Conservation (phyloP, 2,329 filamentous ascomycete genomes). For the Setomelanomma holmii region DNA sequence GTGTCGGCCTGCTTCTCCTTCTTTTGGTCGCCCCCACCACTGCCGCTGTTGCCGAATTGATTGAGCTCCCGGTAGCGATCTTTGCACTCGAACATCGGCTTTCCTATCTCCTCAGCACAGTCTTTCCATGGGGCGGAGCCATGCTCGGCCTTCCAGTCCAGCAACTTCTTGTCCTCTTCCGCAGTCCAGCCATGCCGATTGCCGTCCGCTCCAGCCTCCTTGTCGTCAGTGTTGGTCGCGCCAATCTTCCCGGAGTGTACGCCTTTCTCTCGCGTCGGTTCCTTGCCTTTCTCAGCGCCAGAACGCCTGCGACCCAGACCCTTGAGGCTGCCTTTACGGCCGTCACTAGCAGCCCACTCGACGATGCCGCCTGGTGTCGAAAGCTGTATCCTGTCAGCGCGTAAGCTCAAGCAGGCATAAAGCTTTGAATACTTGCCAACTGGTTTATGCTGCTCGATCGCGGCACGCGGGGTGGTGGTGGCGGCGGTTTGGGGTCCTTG, state of each 20-base stretch:
- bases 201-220: not conserved
- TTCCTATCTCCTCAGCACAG: slow-evolving; percentile 40
- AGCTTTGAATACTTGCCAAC: slow-evolving; percentile 18
- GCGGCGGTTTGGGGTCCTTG: slow-evolving; percentile 27
- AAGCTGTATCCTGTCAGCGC: slow-evolving; percentile 20
- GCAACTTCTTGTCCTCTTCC: slow-evolving; percentile 52
- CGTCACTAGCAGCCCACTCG: slow-evolving; percentile 45
- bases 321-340: slow-evolving; percentile 36
- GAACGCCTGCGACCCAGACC: slow-evolving; percentile 23
- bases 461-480: slow-evolving; percentile 11
- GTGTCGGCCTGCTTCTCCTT: not conserved
- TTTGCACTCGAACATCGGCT: slow-evolving; percentile 19
- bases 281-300: slow-evolving; percentile 17
- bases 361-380: slow-evolving; percentile 32
- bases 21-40: not conserved
- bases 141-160: slow-evolving; percentile 43
- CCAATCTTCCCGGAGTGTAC: not conserved
- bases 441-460: slow-evolving; percentile 14
- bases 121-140: slow-evolving; percentile 33
- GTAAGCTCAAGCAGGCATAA: no score
- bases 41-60: slow-evolving; percentile 8
- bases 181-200: slow-evolving; percentile 35
- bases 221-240: not conserved
- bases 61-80: slow-evolving; percentile 48
- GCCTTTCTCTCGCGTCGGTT: slow-evolving; percentile 14